A percentile compares a stretch with the other conserved stretches of the same genome.
These are phyloP conservation scores for Didymella keratinophila DNA, from an alignment of 2,329 filamentous ascomycete genomes.

Conservation along the genomic window DNA sequence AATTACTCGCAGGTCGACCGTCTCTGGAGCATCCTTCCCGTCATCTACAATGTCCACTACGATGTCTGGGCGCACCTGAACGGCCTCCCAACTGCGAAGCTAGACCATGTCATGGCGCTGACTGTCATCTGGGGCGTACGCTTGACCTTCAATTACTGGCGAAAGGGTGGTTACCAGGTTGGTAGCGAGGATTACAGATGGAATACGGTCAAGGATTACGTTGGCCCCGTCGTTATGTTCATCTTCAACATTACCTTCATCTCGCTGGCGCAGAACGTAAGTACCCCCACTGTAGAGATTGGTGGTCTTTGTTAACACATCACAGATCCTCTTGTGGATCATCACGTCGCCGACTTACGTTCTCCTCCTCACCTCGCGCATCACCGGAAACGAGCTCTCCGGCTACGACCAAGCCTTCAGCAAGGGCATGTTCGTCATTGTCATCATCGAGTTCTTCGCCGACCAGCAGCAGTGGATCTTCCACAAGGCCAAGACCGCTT, in stretches of 20 bases:
- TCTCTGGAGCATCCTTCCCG: conserved; percentile 87
- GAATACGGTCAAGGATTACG: conserved; percentile 73
- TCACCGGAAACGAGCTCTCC: conserved; percentile 61
- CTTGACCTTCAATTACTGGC: conserved; percentile 96
- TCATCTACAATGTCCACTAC: conserved; percentile 86
- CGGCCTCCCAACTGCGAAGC: conserved; percentile 71
- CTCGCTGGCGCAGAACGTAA: conserved; percentile 73
- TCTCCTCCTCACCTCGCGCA: conserved; percentile 74
- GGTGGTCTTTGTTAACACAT: conserved; percentile 7
- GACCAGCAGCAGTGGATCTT: conserved; percentile 95
- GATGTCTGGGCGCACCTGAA: conserved; percentile 80
- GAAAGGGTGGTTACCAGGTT: conserved; percentile 87
- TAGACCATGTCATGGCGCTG: conserved; percentile 77
- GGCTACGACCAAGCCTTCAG: conserved; percentile 66
- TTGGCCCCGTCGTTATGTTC: conserved; percentile 74
- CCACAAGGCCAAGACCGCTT: conserved; percentile 80
- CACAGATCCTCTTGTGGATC: conserved; percentile 74
- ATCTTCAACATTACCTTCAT: conserved; percentile 92
- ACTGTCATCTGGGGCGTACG: conserved; percentile 85
- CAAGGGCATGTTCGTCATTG: conserved; percentile 62
- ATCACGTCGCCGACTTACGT: conserved; percentile 85
- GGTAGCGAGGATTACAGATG: conserved; percentile 97
- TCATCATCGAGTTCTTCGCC: conserved; percentile 77
- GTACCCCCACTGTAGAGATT: conserved; percentile 21
- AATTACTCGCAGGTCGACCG: conserved; percentile 99